Conservation (phyloP, 73 alveolate species). For the Paramecium pentaurelia region DNA sequence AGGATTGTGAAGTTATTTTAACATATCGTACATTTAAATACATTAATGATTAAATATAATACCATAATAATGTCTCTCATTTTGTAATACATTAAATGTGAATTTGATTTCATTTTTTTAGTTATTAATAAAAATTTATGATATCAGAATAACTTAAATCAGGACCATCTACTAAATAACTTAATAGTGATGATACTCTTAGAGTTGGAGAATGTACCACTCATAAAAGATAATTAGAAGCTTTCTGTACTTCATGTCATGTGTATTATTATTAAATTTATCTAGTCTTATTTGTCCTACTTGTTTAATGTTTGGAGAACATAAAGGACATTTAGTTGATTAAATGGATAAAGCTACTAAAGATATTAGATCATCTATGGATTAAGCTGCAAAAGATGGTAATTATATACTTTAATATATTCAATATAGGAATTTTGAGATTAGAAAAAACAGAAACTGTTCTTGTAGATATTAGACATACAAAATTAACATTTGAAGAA, state of each 20-base stretch:
- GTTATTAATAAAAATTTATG: not conserved
- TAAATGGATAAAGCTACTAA: conserved; percentile 52
- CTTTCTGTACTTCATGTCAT: conserved; percentile 18
- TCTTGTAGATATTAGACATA: conserved; percentile 60
- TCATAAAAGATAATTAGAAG: conserved; percentile 39
- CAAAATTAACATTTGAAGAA: conserved; percentile 59
- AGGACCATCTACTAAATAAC: not conserved
- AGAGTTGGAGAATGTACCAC: not conserved
- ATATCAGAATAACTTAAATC: conserved; percentile 29
- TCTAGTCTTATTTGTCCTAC: conserved; percentile 60
- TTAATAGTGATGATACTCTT: conserved; percentile 17
- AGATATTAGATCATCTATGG: conserved; percentile 26
- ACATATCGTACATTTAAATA: not conserved
- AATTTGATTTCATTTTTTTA: not conserved
- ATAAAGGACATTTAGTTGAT: conserved; percentile 49
- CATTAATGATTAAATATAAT: not conserved
- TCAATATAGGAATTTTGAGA: not conserved
- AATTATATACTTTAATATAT: not conserved
- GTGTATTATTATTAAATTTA: not conserved
- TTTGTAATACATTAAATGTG: not conserved
- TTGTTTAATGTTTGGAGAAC: conserved; percentile 61
- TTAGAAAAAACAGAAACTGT: conserved; percentile 60
- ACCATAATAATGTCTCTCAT: not conserved
- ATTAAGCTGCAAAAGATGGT: conserved; percentile 20
- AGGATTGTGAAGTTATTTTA: conserved; percentile 17